Base-by-base conservation (phyloP, 1,284 basidiomycete genomes). In the Apiotrichum montevideense region DNA sequence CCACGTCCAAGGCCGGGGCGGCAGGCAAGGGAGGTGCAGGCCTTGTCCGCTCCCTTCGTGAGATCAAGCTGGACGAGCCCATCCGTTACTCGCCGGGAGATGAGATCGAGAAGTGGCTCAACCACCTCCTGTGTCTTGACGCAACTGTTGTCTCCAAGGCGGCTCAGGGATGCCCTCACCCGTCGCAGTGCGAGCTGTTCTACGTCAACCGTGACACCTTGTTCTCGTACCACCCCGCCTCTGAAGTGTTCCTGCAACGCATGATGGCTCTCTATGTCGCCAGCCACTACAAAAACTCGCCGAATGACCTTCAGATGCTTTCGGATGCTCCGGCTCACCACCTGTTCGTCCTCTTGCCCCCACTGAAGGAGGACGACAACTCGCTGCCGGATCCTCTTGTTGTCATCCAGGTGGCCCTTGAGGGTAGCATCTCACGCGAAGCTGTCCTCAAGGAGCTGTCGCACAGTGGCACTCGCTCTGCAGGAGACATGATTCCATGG, bases 201-300 rank as follows among this genome's bases (percentile, higher is more conserved):
- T 90, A 93, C 75, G 92, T 99, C 67, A 90, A 90, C 70, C 83
- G 96, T 42, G 96, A 99, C 73, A 97, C 96, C 0, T 80, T 98
- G 40, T 99, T 99, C 82, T 91, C 87, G 66, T 98, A 88, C 79
- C 94, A 99, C 73, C 91, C 95, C 1, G 95, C 94, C 4, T 93
- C 90, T 4, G 96, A 99, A 75, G 83, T 89, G 21, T 99, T 99
- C 80, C 81, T 99, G 45, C 96, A 98, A 77, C 85, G 94, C 46
- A 93, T 98, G 88, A 97, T 98, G 93, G 88, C 90, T 5, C 81
- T 98, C 1, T 98, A 97, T 76, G 94, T 98, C 52, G 90, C 95
- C 1, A 88, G 86, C 51, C 96, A 99, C 76, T 99, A 99, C 81
- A 99, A 99, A 78, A 99, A 98, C 77, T 90, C 94, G 71, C 96